Evolutionary conservation across 768 basidiomycete species (phyloP).

Genomic region (Rhodotorula toruloides): DNA sequence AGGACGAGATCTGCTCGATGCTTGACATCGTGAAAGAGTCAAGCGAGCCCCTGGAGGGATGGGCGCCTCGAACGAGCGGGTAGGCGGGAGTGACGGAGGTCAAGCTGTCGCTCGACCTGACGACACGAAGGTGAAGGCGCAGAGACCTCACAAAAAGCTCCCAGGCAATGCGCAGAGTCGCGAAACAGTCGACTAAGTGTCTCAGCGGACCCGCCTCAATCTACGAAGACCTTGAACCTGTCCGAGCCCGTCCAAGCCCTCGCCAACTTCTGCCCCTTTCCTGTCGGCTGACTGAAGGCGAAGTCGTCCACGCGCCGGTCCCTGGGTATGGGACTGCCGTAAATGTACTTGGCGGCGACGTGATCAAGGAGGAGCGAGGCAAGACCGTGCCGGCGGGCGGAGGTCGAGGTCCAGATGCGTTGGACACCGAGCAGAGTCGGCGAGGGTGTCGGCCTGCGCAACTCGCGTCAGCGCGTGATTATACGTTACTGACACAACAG

Average conservation of each 20-base stretch:
- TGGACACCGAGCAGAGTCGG: slow-evolving; percentile 39
- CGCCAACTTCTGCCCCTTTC: slow-evolving; percentile 41
- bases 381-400: slow-evolving; percentile 30
- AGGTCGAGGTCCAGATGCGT: slow-evolving; percentile 40
- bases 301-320: slow-evolving; percentile 11
- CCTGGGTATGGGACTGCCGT: slow-evolving; percentile 28
- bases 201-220: slow-evolving; percentile 1
- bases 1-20: too few relatives aligned
- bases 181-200: background rate
- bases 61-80: too few relatives aligned
- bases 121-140: background rate
- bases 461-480: background rate
- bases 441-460: slow-evolving; percentile 25
- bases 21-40: too few relatives aligned
- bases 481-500: background rate
- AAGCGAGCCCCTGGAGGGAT: too few relatives aligned
- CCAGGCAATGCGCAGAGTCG: background rate
- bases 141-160: too few relatives aligned
- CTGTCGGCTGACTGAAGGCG: slow-evolving; percentile 42
- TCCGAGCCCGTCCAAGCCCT: slow-evolving; percentile 35
- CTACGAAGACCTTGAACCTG: slow-evolving; percentile 37
- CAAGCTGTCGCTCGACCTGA: too few relatives aligned
- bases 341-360: slow-evolving; percentile 24
- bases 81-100: too few relatives aligned
- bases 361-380: slow-evolving; percentile 28